Percentiles rank a stretch among this genome's conserved stretches.
phyloP scores from a whole-genome alignment of 345 rosid species.

The Passiflora organensis region DNA sequence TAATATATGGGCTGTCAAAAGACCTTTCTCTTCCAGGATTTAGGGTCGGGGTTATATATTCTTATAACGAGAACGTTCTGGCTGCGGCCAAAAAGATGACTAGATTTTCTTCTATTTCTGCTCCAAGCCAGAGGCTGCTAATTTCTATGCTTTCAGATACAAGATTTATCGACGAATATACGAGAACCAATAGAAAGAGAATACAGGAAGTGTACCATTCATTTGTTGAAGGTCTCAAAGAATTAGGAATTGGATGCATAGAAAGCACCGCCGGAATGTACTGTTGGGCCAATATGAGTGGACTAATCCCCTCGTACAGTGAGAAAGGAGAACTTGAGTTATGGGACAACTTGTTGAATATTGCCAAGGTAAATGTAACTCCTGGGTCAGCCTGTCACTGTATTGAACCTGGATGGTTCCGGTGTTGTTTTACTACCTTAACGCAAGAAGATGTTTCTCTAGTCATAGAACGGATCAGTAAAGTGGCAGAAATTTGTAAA shows the following conservation, averaged over 20 bases:
- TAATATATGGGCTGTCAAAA: slow-evolving; percentile 79
- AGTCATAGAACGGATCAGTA: slow-evolving; percentile 52
- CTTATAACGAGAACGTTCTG: slow-evolving; percentile 60
- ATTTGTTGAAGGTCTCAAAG: slow-evolving; percentile 59
- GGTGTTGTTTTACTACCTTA: slow-evolving; percentile 76
- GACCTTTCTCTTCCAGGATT: slow-evolving; percentile 87
- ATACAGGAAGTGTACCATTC: slow-evolving; percentile 34
- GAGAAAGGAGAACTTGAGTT: slow-evolving; percentile 89
- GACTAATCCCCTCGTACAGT: slow-evolving; percentile 55
- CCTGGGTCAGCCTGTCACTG: slow-evolving; percentile 92
- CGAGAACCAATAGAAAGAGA: slow-evolving; percentile 52
- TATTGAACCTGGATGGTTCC: slow-evolving; percentile 94
- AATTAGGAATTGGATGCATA: slow-evolving; percentile 52
- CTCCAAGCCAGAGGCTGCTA: slow-evolving; percentile 68
- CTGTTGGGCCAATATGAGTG: slow-evolving; percentile 88
- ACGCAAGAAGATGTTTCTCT: slow-evolving; percentile 55
- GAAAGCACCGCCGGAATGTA: slow-evolving; percentile 70
- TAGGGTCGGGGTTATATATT: slow-evolving; percentile 73
- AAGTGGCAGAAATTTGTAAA: slow-evolving; percentile 42
- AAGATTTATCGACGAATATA: slow-evolving; percentile 51
- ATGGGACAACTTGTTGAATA: slow-evolving; percentile 62
- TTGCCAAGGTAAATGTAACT: slow-evolving; percentile 75
- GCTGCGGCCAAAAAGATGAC: slow-evolving; percentile 59
- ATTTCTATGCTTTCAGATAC: slow-evolving; percentile 70
- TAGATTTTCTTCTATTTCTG: slow-evolving; percentile 71